Evolutionary conservation across 306 rosid species (phyloP).

Genomic region (Acacia crassicarpa): DNA sequence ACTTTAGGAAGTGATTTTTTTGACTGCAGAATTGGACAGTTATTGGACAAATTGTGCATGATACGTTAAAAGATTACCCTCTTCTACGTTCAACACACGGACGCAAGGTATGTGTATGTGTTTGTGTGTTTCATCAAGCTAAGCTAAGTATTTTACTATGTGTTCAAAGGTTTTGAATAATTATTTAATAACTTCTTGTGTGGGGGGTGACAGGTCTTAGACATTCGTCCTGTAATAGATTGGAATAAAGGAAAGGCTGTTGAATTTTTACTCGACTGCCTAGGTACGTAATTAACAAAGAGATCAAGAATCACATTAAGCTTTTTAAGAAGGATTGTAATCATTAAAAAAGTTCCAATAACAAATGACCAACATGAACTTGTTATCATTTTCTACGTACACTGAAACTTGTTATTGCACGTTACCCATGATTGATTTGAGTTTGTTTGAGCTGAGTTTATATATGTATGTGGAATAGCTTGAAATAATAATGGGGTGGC

Average conservation of each 20-base stretch:
- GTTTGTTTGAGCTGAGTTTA: not conserved
- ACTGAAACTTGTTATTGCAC: too few relatives aligned
- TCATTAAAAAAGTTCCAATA: too few relatives aligned
- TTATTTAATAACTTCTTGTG: not conserved
- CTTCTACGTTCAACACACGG: conserved; percentile 85
- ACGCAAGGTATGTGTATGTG: conserved; percentile 57
- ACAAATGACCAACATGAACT: too few relatives aligned
- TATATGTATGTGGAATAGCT: not conserved
- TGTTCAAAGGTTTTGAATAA: not conserved
- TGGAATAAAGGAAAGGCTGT: conserved; percentile 99
- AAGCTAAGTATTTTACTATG: not conserved
- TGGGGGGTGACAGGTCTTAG: conserved; percentile 71
- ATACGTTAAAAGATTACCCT: conserved; percentile 70
- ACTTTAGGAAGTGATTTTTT: not conserved
- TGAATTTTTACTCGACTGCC: conserved; percentile 84
- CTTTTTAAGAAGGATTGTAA: too few relatives aligned
- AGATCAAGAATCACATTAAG: too few relatives aligned
- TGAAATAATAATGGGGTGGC: not conserved
- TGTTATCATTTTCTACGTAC: accelerated
- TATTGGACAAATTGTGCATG: conserved; percentile 84
- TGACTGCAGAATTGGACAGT: conserved; percentile 72
- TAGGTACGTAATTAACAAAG: conserved; percentile 40
- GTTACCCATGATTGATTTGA: not conserved
- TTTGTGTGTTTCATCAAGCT: not conserved
- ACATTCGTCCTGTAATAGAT: conserved; percentile 86